Conservation (phyloP, 768 basidiomycete genomes). For the Lepiota subincarnata region DNA sequence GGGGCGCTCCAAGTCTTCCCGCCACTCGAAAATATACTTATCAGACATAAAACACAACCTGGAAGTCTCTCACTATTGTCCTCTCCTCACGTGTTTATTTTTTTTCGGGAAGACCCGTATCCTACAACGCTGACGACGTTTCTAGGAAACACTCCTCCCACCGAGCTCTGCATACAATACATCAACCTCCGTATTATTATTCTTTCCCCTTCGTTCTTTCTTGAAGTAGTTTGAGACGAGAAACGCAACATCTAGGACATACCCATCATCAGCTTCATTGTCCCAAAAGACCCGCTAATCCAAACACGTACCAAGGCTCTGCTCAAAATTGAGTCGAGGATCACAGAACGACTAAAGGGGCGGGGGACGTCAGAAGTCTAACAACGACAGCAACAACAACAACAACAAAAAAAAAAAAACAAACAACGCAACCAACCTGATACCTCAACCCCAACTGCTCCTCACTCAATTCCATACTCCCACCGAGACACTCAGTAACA, state of each 20-base stretch:
- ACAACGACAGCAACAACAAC: not conserved
- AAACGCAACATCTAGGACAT: constrained; percentile 27
- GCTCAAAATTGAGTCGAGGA: constrained; percentile 91
- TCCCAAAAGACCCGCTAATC: not conserved
- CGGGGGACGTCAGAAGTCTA: not conserved
- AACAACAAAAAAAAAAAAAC: not conserved
- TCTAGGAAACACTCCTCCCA: not conserved
- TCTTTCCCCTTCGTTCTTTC: constrained; percentile 19
- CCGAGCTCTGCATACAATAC: constrained; percentile 10
- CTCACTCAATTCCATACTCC: constrained; percentile 91
- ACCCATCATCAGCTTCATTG: not conserved
- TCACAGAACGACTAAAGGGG: constrained; percentile 79
- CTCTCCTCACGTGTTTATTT: too few species aligned
- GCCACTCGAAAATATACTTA: too few species aligned
- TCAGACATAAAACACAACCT: too few species aligned
- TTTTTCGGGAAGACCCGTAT: too few species aligned
- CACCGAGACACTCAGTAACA: constrained; percentile 95
- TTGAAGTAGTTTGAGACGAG: constrained; percentile 33
- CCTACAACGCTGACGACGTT: too few species aligned
- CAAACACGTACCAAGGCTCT: constrained; percentile 70
- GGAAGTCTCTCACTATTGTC: too few species aligned
- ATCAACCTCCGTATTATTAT: constrained; percentile 2
- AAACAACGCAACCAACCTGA: constrained; percentile 53
- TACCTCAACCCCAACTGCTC: constrained; percentile 89
- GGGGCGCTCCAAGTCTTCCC: too few species aligned